phyloP scores from a whole-genome alignment of 148 eudicot genomes.

The Camellia granthamiana region DNA sequence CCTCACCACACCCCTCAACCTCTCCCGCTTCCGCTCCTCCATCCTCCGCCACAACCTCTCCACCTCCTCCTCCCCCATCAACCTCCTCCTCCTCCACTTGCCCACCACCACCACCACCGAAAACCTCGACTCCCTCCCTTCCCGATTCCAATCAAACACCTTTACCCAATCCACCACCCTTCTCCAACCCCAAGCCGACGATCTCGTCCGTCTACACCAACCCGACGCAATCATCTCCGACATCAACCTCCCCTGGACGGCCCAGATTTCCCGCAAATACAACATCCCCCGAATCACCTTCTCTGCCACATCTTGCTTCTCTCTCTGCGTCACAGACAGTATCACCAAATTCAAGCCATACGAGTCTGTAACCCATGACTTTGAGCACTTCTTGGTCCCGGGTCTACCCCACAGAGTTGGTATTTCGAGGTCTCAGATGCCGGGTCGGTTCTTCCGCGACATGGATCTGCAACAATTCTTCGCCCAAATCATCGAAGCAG shows the following conservation, averaged over 20 bases:
- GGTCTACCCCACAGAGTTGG: conserved; percentile 1
- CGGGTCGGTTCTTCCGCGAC: conserved; percentile 17
- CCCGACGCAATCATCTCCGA: conserved; percentile 21
- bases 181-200: conserved; percentile 12
- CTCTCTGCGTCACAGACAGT: conserved; percentile 16
- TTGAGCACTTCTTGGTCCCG: conserved; percentile 5
- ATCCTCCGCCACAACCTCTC: neutral
- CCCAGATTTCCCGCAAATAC: conserved; percentile 13
- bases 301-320: neutral
- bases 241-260: conserved; percentile 14
- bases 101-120: conserved; percentile 29
- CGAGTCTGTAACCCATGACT: neutral
- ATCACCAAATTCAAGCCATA: conserved; percentile 10
- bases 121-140: conserved; percentile 21
- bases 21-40: conserved; percentile 17
- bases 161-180: conserved; percentile 5
- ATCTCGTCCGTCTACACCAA: conserved; percentile 10
- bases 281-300: conserved; percentile 11
- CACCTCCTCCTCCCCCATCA: conserved; percentile 1
- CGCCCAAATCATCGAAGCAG: conserved; percentile 10
- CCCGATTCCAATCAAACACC: neutral
- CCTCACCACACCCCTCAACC: conserved; percentile 43
- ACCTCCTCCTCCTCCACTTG: conserved; percentile 21
- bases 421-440: neutral
- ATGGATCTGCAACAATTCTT: conserved; percentile 17